A percentile compares a stretch with the other conserved stretches of the same genome.
These are phyloP conservation scores for Gastrolobium villosum DNA, from an alignment of 306 rosid species.

Conservation along the genomic window DNA sequence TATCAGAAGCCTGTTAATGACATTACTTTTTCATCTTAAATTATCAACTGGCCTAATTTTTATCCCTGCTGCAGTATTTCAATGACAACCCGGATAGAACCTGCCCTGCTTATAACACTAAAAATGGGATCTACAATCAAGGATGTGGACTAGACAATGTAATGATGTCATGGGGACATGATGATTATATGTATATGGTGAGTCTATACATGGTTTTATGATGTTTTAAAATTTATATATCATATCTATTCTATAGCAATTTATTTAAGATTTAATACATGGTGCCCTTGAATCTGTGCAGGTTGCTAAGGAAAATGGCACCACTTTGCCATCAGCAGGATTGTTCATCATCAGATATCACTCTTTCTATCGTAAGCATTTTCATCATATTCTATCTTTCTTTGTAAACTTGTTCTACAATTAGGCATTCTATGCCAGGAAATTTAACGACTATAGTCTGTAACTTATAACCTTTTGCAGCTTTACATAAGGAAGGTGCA, in stretches of 20 bases:
- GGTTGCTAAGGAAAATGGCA: constrained; percentile 56
- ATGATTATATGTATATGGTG: constrained; percentile 63
- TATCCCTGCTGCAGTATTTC: constrained; percentile 46
- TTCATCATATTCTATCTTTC: background rate
- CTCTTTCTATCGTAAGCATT: constrained; percentile 55
- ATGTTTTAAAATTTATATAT: background rate
- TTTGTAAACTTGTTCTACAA: background rate
- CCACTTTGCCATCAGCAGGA: constrained; percentile 58
- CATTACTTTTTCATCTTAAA: background rate
- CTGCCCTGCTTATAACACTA: constrained; percentile 43
- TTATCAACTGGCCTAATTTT: background rate
- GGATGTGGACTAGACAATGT: constrained; percentile 58
- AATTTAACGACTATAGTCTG: background rate
- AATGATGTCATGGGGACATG: constrained; percentile 65
- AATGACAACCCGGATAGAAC: constrained; percentile 53
- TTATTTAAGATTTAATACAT: background rate
- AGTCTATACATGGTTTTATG: background rate
- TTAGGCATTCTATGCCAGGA: background rate
- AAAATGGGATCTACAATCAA: constrained; percentile 52
- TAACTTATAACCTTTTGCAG: constrained; percentile 46
- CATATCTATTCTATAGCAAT: background rate
- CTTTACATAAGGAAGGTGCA: constrained; percentile 74
- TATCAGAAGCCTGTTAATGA: background rate
- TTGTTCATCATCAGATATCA: constrained; percentile 58
- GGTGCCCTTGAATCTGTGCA: background rate